Base-by-base conservation (phyloP, 2,329 filamentous ascomycete genomes). In the Pseudogymnoascus sp. region DNA sequence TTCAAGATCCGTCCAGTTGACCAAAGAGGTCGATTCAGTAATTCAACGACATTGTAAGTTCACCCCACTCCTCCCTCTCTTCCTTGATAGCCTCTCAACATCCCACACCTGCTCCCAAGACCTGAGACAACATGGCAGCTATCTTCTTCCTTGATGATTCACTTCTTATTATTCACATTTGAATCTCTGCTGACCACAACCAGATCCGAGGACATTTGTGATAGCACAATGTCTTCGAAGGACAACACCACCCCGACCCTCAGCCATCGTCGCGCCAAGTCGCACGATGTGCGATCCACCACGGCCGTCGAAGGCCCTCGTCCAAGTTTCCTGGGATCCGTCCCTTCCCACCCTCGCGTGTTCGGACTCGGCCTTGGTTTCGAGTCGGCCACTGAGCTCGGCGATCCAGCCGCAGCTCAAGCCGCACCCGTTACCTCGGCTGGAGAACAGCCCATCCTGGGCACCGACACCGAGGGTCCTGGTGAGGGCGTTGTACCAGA, bases 191-290 rank as follows among this genome's bases (percentile, higher is more conserved):
- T 56, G 50, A 56, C 50, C 10, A 33, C 2, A 12, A 33, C 5
- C 28, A 56, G 50, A 18, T 18, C n/a, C 25, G 50, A 33, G 10
- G 50, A 18, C n/a, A 33, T 18, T 5, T 18, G 50, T 56, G 25
- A 18, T 4, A 3, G n/a, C 47, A 53, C 47, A 53, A 56, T 56
- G 50, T 56, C 50, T 56, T 56, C 50, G n/a, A 56, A 56, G 7
- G 25, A 12, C 50, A 56, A 56, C 50, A 56, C 50, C 50, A 56
- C 1, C 44, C 12, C 44, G 5, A 12, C 2, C 50, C 8, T 28
- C 50, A 16, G 25, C 50, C 50, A 56, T 56, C 50, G 50, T 56
- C 50, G 50, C 28, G 50, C n/a, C 50, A 56, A 56, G 50, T 56
- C 50, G 50, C 50, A 56, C 50, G 50, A 56, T 56, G 50, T 56